Evolutionary conservation across 331 rosid genomes (phyloP).

Genomic region (Prunus yedoensis): DNA sequence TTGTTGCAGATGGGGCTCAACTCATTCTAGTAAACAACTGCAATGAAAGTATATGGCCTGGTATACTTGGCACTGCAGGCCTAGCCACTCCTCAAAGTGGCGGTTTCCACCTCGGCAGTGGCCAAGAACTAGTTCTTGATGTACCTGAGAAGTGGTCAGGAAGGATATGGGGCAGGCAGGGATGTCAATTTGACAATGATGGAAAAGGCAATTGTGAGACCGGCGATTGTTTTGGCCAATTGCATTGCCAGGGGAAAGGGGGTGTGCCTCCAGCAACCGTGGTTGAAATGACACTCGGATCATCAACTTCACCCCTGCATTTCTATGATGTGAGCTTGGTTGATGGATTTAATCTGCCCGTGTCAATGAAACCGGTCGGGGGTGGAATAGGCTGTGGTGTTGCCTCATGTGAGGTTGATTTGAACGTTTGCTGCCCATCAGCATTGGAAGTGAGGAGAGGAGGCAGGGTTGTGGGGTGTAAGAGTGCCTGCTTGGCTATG

Average conservation of each 20-base stretch:
- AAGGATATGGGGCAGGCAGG: slow-evolving; percentile 91
- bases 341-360: slow-evolving; percentile 88
- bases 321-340: slow-evolving; percentile 91
- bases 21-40: slow-evolving; percentile 87
- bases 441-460: slow-evolving; percentile 67
- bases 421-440: slow-evolving; percentile 86
- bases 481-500: slow-evolving; percentile 93
- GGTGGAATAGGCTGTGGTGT: slow-evolving; percentile 82
- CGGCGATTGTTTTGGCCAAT: slow-evolving; percentile 67
- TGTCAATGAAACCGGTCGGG: slow-evolving; percentile 77
- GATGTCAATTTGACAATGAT: slow-evolving; percentile 56
- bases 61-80: slow-evolving; percentile 78
- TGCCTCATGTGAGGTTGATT: slow-evolving; percentile 81
- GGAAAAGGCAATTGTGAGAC: slow-evolving; percentile 69
- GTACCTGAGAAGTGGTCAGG: slow-evolving; percentile 88
- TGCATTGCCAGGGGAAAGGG: slow-evolving; percentile 57
- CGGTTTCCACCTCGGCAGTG: slow-evolving; percentile 75
- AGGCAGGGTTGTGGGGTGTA: slow-evolving; percentile 81
- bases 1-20: slow-evolving; percentile 72
- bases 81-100: slow-evolving; percentile 68
- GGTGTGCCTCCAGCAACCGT: slow-evolving; percentile 84
- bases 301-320: slow-evolving; percentile 67
- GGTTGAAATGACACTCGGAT: slow-evolving; percentile 88
- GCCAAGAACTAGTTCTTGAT: slow-evolving; percentile 65
- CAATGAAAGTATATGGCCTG: slow-evolving; percentile 87